Evolutionary conservation across 306 rosid genomes (phyloP), one percentile per base, ranked within the genome.

Genomic region (Fragaria nilgerrensis): DNA sequence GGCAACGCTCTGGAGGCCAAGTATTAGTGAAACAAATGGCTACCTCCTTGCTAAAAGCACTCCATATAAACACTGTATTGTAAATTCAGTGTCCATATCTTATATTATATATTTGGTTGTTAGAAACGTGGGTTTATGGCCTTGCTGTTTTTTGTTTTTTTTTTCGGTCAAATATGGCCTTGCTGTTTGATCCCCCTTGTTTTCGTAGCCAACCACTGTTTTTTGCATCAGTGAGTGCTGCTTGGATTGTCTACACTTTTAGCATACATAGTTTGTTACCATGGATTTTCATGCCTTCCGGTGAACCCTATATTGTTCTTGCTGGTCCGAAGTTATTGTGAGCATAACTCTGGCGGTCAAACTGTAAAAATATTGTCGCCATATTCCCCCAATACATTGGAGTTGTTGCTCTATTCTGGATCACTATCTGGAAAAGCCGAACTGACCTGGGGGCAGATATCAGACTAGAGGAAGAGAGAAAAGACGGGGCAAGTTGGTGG

Each of bases 21-120:
- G 99, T 96, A 62, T 83, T 96, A 94, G 99, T 96, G 78, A 96
- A 96, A 80, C 99, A 96, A 86, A 96, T 96, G 98, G 99, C 99
- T 36, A 96, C 99, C 29, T 92, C 98, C 22, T 84, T 96, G 75
- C 96, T 96, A 49, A 96, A 96, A 87, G 99, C 99, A 29, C 93
- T 96, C 66, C 98, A 96, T 75, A 92, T 96, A 66, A 96, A 96
- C 79, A 96, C 99, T 66, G 98, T 96, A 83, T 89, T 96, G 94
- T 96, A 87, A 84, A 80, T 78, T 61, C 75, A 67, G 78, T 37
- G 53, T 55, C 29, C n/a, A 75, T 39, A 56, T 25, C 72, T 48
- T 79, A 67, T 13, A 27, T 72, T 75, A 72, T 47, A 75, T 49
- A 70, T 66, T 45, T 62, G 64, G 65, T 72, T 77, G 53, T 69